Base-by-base conservation (phyloP, 2,329 filamentous ascomycete species). In the Colletotrichum navitas region DNA sequence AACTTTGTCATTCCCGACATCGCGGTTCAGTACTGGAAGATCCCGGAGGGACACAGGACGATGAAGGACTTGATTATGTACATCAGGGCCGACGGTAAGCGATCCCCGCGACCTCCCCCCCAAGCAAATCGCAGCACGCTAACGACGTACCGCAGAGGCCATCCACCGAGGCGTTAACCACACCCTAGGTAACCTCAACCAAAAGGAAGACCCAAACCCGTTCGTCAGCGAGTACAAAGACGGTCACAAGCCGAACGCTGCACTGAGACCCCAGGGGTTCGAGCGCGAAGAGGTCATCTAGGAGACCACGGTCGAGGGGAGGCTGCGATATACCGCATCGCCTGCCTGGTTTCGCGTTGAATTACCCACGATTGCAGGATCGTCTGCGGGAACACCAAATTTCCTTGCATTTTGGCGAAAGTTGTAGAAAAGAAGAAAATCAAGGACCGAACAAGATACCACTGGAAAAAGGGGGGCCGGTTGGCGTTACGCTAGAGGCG, bases 111-210 rank as follows among this genome's bases (percentile, higher is more conserved):
- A 18, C 8, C 16, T 45, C 47, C 58, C 11, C 7, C 39, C 29
- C 29, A 29, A 10, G 7, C 18, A 49, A 52, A 6, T 55, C n/a
- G 41, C 29, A 11, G 7, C 34, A 21, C 29, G 29, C 62, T 61
- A 45, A 65, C 59, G 11, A n/a, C 39, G 54, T 11, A 36, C 26
- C 76, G 79, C 82, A 78, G 94, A 97, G 81, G 93, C 93, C 5
- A 93, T 93, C 80, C 94, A 97, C 79, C 88, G 96, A 43, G 96
- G 97, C 78, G 95, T 98, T 76, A 98, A 99, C 83, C 96, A 99
- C 80, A 98, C 96, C 0, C 83, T 99, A 52, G 91, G 93, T 63
- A 98, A 98, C 79, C 85, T 99, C 70, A 86, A 97, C 76, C 94
- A 96, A 79, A 90, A 89, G 63, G 87, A 91, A 43, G 96, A 99